Base-by-base conservation (phyloP, 352 stramenopile genomes). In the Saprolegnia parasitica region DNA sequence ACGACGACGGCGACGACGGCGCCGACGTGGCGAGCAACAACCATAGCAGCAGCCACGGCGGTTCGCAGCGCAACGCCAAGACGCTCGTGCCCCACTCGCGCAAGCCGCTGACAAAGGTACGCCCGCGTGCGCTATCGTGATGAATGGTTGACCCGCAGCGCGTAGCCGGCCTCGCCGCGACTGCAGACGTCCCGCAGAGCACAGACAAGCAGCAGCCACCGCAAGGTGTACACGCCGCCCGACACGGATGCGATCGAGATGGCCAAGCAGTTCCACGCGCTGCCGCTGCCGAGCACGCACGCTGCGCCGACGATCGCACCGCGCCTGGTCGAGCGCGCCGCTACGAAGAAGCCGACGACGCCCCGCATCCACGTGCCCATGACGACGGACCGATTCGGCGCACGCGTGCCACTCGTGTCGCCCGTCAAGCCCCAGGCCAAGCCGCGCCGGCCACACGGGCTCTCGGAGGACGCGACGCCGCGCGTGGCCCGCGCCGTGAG, bases 171-270 rank as follows among this genome's bases (percentile, higher is more conserved):
- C 13, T 23, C 84, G 10, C 86, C 84, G 8, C 82, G 89, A 56
- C 72, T 94, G 13, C 74, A 87, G 73, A 91, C 86, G 1, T 73
- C 77, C 67, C 80, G 80, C 23, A 80, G 86, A 57, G 86, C 80
- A 0, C 74, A 81, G 49, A 49, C 73, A n/a, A 63, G 78, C 35
- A 76, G 76, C 18, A 71, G 76, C 3, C 79, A 88, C 63, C 84
- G 81, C 37, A 81, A 81, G 54, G 78, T 81, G 4, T 58, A 88
- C 10, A 77, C 88, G 20, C 65, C 83, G 32, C 71, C 82, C n/a
- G 81, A 94, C 67, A 76, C 89, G 58, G 86, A 94, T 52, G 80
- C 75, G 0, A 77, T 90, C 56, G 86, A 94, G 61, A 57, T 94
- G 62, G 73, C 79, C 16, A 86, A 81, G 49, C 90, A 94, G 62